Conservation (phyloP, 1,139 yeast species). For the Torulaspora pretoriensis region DNA sequence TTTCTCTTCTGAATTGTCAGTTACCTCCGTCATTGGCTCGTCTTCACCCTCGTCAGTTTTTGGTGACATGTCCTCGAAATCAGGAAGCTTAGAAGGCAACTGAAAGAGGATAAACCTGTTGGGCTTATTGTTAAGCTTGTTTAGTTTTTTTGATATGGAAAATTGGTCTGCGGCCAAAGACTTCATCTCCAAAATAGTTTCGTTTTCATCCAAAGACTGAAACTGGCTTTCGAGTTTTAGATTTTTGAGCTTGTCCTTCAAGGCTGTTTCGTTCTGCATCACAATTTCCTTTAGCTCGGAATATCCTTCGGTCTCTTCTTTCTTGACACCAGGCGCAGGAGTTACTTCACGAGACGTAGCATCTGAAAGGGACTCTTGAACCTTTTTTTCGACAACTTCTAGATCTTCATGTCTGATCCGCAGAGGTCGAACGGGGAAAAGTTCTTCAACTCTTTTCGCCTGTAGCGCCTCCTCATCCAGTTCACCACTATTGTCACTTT, state of each 20-base stretch:
- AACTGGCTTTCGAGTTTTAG: constrained; percentile 29
- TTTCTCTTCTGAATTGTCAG: constrained; percentile 20
- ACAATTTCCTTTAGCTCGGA: constrained; percentile 29
- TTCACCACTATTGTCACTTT: constrained; percentile 31
- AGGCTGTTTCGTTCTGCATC: constrained; percentile 31
- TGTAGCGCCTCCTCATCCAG: constrained; percentile 32
- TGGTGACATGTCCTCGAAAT: constrained; percentile 38
- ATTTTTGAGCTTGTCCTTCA: constrained; percentile 32
- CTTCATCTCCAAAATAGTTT: constrained; percentile 37
- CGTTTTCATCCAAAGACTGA: constrained; percentile 33
- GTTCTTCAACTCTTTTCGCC: constrained; percentile 38
- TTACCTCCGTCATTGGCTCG: constrained; percentile 11
- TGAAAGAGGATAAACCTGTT: constrained; percentile 58
- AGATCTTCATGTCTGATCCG: constrained; percentile 42
- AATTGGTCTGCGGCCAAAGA: constrained; percentile 38
- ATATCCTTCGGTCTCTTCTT: constrained; percentile 23
- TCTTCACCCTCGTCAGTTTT: constrained; percentile 4
- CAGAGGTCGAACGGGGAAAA: constrained; percentile 50
- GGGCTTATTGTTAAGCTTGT: constrained; percentile 37
- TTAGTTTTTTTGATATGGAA: constrained; percentile 34
- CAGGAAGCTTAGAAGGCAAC: constrained; percentile 65
- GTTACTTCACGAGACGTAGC: constrained; percentile 34
- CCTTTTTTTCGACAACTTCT: constrained; percentile 23
- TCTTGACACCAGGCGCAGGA: constrained; percentile 23
- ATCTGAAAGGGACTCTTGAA: constrained; percentile 28